Conservation (phyloP, 1,284 basidiomycete species). For the Cryptococcus floricola region DNA sequence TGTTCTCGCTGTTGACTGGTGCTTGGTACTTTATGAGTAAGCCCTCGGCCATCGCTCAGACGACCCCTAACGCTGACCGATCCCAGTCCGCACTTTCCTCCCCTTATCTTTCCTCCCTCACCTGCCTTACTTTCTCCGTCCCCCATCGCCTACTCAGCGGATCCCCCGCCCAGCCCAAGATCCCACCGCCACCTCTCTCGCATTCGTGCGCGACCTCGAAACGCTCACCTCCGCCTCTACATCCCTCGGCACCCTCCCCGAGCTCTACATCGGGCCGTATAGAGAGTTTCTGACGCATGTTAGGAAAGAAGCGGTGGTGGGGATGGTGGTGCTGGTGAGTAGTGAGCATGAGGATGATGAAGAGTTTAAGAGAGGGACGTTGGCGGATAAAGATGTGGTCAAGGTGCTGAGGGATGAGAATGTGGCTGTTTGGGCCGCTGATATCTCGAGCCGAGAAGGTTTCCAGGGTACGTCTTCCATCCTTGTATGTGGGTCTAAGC, state of each 20-base stretch:
- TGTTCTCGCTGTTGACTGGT: conserved; percentile 37
- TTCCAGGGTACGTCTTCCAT: conserved; percentile 64
- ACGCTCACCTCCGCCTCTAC: conserved; percentile 31
- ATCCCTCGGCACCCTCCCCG: conserved; percentile 55
- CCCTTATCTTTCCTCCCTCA: conserved; percentile 43
- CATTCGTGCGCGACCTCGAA: conserved; percentile 42
- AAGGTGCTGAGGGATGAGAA: conserved; percentile 63
- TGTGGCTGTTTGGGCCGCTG: conserved; percentile 79
- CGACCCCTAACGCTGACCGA: background rate
- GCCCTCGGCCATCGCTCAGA: conserved; percentile 4
- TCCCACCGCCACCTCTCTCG: conserved; percentile 30
- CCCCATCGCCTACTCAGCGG: conserved; percentile 23
- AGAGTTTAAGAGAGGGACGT: conserved; percentile 78
- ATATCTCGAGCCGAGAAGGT: conserved; percentile 72
- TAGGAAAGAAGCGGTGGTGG: conserved; percentile 67
- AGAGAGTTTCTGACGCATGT: conserved; percentile 70
- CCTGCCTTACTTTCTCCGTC: conserved; percentile 44
- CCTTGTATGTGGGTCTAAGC: background rate
- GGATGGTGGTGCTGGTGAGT: conserved; percentile 79
- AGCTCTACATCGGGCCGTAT: conserved; percentile 78
- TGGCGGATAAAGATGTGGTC: conserved; percentile 69
- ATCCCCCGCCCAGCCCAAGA: conserved; percentile 18
- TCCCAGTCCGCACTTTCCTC: conserved; percentile 42
- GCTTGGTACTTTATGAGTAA: conserved; percentile 48
- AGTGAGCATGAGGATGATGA: conserved; percentile 84